Conservation (phyloP, 805 yeast species). For the Saturnispora quitensis region DNA sequence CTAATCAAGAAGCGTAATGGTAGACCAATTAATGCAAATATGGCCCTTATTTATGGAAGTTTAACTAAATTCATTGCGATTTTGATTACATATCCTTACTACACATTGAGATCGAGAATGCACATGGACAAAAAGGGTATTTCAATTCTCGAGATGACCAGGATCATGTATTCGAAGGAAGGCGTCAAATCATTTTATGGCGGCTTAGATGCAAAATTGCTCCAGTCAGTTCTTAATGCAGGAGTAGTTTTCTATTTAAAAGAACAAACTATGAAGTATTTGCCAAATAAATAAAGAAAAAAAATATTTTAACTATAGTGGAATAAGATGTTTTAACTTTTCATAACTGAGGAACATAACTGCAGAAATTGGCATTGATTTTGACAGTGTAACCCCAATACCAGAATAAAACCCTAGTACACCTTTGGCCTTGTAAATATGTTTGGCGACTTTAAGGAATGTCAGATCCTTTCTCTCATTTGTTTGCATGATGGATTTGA, state of each 20-base stretch:
- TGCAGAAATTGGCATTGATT: constrained; percentile 89
- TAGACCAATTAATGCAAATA: constrained; percentile 54
- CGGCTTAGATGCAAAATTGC: constrained; percentile 70
- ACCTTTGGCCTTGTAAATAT: constrained; percentile 46
- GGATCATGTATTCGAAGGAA: constrained; percentile 54
- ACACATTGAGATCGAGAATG: constrained; percentile 83
- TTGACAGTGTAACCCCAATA: constrained; percentile 64
- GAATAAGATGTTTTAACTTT: constrained; percentile 33
- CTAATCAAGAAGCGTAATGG: constrained; percentile 37
- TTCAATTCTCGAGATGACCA: constrained; percentile 42
- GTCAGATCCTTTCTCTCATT: constrained; percentile 15
- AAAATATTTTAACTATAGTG: constrained; percentile 7
- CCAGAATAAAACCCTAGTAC: constrained; percentile 73
- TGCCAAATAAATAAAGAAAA: background rate
- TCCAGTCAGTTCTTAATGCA: constrained; percentile 80
- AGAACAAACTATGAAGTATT: constrained; percentile 55
- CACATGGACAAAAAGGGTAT: constrained; percentile 39
- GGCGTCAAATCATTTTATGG: constrained; percentile 73
- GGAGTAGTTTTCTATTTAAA: constrained; percentile 87
- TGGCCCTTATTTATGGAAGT: constrained; percentile 84
- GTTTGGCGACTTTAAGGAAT: constrained; percentile 30
- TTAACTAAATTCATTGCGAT: constrained; percentile 88
- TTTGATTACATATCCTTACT: constrained; percentile 79
- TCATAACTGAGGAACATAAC: constrained; percentile 77
- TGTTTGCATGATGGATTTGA: constrained; percentile 81